phyloP scores from a whole-genome alignment of 2,329 filamentous ascomycete species.

The Fusarium oligoseptatum region DNA sequence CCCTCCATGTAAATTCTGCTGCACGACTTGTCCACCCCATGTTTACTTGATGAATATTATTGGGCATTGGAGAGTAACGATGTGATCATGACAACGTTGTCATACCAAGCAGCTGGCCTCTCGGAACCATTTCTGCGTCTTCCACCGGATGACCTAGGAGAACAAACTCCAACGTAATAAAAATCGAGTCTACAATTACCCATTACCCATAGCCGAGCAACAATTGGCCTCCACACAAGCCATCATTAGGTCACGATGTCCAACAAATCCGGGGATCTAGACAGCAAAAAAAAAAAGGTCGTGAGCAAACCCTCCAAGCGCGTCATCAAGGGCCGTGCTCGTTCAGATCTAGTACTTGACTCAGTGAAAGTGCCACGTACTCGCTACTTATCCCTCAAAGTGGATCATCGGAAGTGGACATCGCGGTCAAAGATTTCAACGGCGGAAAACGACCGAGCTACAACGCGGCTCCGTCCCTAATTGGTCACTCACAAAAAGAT shows the following conservation, averaged over 20 bases:
- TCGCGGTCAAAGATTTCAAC: constrained; percentile 6
- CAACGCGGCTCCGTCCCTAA: background rate
- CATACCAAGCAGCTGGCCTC: background rate
- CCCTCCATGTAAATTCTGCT: background rate
- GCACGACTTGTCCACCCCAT: background rate
- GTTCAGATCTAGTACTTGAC: constrained; percentile 26
- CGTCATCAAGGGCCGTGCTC: constrained; percentile 1
- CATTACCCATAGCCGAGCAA: background rate
- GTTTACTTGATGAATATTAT: background rate
- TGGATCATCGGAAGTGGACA: constrained; percentile 2
- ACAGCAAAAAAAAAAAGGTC: constrained; percentile 1
- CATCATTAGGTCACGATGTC: background rate
- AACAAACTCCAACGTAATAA: background rate
- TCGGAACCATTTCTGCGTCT: background rate
- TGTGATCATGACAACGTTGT: constrained; percentile 3
- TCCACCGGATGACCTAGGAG: background rate
- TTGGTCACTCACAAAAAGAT: background rate
- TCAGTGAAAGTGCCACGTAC: constrained; percentile 32
- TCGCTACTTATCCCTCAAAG: background rate
- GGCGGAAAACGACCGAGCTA: background rate
- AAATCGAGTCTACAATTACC: background rate
- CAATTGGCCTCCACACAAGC: background rate
- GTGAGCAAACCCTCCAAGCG: constrained; percentile 1
- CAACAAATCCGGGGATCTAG: constrained; percentile 17
- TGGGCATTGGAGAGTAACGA: background rate